A percentile compares a stretch with the other conserved stretches of the same genome.
phyloP scores from a whole-genome alignment of 2,329 filamentous ascomycete genomes.

The Neocatenulostroma microsporum region DNA sequence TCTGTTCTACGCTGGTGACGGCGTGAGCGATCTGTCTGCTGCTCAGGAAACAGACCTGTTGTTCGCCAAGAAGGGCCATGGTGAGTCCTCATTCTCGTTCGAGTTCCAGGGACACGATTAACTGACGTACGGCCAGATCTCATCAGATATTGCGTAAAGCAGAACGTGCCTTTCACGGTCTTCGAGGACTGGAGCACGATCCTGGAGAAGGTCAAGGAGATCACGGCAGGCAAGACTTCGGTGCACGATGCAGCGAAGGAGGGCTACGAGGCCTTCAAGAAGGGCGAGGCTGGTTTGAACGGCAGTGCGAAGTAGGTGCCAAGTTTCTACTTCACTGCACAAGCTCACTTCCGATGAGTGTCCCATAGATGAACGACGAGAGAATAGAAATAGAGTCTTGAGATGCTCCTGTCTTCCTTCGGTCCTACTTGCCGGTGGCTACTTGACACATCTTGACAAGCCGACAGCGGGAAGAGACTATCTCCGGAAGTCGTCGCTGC shows the following conservation, averaged over 20 bases:
- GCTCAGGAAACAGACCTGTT: slow-evolving; percentile 87
- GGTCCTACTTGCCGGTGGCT: no score
- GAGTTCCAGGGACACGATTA: neutral
- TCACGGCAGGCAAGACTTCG: slow-evolving; percentile 62
- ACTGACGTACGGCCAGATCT: slow-evolving; percentile 52
- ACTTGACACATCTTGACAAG: no score
- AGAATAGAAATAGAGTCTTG: no score
- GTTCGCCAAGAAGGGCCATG: slow-evolving; percentile 85
- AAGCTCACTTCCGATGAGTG: no score
- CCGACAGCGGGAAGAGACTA: no score
- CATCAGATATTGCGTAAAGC: slow-evolving; percentile 74
- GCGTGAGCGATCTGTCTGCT: slow-evolving; percentile 84
- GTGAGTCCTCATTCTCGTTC: slow-evolving; percentile 43
- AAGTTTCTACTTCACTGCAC: no score
- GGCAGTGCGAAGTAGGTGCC: slow-evolving; percentile 9
- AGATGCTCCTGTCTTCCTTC: no score
- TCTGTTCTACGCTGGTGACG: slow-evolving; percentile 92
- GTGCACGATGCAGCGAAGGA: slow-evolving; percentile 61
- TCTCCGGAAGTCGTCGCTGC: no score
- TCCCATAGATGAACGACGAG: no score
- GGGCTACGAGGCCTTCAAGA: slow-evolving; percentile 41
- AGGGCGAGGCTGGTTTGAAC: slow-evolving; percentile 33
- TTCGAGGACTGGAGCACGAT: slow-evolving; percentile 82
- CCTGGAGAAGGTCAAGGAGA: slow-evolving; percentile 64
- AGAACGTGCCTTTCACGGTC: slow-evolving; percentile 78